Base-by-base conservation (phyloP, 2,329 filamentous ascomycete species). In the Cadophora sp. region DNA sequence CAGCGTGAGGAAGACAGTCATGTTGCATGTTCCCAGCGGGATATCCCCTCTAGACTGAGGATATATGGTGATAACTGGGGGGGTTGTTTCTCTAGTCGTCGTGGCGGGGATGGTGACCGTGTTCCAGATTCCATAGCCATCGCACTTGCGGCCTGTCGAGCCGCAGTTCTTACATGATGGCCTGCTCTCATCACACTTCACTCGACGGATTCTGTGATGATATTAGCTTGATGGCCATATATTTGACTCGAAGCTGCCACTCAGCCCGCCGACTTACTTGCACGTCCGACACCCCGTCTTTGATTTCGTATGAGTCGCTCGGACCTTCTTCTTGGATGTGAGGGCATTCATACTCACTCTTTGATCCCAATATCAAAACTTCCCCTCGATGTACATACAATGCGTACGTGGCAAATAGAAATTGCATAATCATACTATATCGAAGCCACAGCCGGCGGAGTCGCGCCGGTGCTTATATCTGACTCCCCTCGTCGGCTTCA, bases 221-320 rank as follows among this genome's bases (percentile, higher is more conserved):
- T 18, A 43, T 41, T 13, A 58, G 33, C 9, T 14, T 27, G 6
- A 6, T 14, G 22, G 20, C 2, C 20, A 20, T 14, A 20, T 20
- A 13, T 55, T n/a, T 41, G 30, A 39, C 11, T 9, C 33, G 22
- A 24, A n/a, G 6, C 24, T n/a, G 45, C 9, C 27, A 65, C 70
- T 45, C 66, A 30, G 27, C 27, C 27, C 3, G 27, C 27, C 27
- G 6, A 30, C 27, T 30, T 30, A 71, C 87, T 89, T 90, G 87
- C 87, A 90, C 75, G 86, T 88, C 72, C 81, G 81, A 76, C 88
- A 90, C 24, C 87, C 87, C 0, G 87, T 89, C 78, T 88, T 89
- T 65, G 89, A 86, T 75, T 89, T 89, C 22, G 71, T 67, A 16
- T 67, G 68, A 55, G 70, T 71, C 3, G 72, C 70, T 47, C 56